Conservation (phyloP, 2,329 filamentous ascomycete species). For the Beauveria rudraprayagi region DNA sequence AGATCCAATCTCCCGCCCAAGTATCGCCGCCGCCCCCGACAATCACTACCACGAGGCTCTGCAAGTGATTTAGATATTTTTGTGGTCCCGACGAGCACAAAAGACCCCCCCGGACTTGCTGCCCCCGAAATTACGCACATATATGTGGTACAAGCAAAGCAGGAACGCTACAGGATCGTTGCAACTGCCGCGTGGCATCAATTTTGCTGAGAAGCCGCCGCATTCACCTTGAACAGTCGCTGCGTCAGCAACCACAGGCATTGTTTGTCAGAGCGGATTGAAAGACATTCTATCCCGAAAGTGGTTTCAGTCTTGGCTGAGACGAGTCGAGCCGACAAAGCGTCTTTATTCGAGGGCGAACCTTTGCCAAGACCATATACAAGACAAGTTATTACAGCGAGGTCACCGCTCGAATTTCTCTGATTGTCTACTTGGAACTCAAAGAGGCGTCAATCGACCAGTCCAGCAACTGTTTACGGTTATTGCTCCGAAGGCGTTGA, state of each 20-base stretch:
- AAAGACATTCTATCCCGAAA: too few species aligned
- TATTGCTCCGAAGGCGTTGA: neutral
- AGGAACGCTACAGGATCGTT: neutral
- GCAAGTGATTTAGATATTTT: neutral
- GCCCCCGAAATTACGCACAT: neutral
- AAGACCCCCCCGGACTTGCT: neutral
- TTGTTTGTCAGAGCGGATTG: too few species aligned
- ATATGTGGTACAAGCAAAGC: too few species aligned
- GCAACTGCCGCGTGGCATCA: neutral
- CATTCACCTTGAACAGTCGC: too few species aligned
- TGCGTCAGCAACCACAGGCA: too few species aligned
- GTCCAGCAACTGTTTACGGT: constrained; percentile 1
- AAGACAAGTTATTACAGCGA: too few species aligned
- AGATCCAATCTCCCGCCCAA: constrained; percentile 3
- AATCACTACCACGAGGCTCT: neutral
- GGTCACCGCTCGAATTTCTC: too few species aligned
- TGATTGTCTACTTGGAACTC: neutral
- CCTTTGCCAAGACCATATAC: too few species aligned
- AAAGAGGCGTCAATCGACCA: neutral
- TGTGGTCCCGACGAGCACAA: neutral
- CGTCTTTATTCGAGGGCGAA: too few species aligned
- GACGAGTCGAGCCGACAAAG: too few species aligned
- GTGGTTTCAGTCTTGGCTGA: too few species aligned
- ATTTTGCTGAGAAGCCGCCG: too few species aligned
- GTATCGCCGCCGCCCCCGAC: neutral